Evolutionary conservation across 208 protist genomes (phyloP).

Genomic region (Leishmania major): DNA sequence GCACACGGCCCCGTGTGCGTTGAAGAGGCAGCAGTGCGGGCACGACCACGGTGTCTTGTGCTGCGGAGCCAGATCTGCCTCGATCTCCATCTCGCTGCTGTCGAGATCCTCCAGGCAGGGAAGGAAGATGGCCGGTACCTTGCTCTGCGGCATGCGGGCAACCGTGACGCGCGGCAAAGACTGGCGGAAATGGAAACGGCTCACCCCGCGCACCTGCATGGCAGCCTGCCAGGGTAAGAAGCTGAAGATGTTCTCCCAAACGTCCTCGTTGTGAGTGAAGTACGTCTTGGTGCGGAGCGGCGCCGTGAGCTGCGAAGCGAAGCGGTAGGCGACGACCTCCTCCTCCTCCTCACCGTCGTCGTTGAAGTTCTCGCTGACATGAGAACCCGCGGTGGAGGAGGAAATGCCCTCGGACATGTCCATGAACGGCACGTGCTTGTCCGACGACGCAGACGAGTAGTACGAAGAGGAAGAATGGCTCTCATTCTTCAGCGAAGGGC

Average conservation of each 20-base stretch:
- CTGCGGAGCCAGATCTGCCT: constrained; percentile 35
- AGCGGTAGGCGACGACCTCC: constrained; percentile 14
- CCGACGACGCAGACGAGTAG: constrained; percentile 32
- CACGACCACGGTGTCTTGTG: constrained; percentile 24
- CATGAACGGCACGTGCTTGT: constrained; percentile 34
- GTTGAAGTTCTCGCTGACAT: constrained; percentile 32
- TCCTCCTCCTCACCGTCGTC: constrained; percentile 47
- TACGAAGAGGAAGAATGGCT: constrained; percentile 28
- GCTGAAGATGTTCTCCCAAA: constrained; percentile 51
- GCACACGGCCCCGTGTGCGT: constrained; percentile 7
- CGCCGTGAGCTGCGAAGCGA: constrained; percentile 10
- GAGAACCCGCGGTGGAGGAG: constrained; percentile 42
- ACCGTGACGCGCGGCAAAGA: constrained; percentile 52
- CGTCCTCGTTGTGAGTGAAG: constrained; percentile 19
- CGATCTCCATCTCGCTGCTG: constrained; percentile 42
- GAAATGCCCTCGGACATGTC: constrained; percentile 45
- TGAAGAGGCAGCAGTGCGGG: constrained; percentile 28
- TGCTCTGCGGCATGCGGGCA: constrained; percentile 43
- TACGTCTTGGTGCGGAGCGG: constrained; percentile 10
- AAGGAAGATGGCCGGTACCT: constrained; percentile 62
- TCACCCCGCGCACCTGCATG: constrained; percentile 50
- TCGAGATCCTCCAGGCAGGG: constrained; percentile 70
- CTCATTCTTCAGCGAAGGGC: constrained; percentile 34
- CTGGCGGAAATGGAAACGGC: constrained; percentile 44
- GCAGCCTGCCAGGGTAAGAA: constrained; percentile 57